Evolutionary conservation across 73 alveolate genomes (phyloP).

Genomic region (Tetrahymena malaccensis): DNA sequence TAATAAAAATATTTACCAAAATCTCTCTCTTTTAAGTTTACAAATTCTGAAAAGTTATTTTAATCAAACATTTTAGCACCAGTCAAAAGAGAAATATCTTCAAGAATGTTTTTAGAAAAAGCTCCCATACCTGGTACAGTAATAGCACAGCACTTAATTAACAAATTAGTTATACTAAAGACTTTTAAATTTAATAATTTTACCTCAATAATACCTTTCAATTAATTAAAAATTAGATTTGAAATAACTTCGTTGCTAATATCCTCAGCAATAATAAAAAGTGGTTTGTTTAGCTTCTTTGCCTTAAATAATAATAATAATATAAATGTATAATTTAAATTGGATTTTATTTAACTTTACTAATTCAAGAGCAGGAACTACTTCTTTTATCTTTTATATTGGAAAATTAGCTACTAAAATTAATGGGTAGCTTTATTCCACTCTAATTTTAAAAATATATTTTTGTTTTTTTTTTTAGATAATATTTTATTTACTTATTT

Average conservation of each 20-base stretch:
- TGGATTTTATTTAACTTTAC: background rate
- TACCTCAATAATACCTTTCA: slow-evolving; percentile 42
- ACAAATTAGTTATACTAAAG: too few relatives aligned
- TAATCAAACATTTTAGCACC: slow-evolving; percentile 55
- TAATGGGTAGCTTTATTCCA: slow-evolving; percentile 54
- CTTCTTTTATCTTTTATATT: slow-evolving; percentile 43
- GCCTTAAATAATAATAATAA: background rate
- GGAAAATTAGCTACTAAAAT: slow-evolving; percentile 47
- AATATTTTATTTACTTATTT: background rate
- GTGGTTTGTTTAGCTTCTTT: slow-evolving; percentile 46
- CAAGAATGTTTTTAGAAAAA: slow-evolving; percentile 51
- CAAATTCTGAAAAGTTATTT: slow-evolving; percentile 16
- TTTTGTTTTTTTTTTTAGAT: background rate
- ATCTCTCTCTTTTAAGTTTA: slow-evolving; percentile 26
- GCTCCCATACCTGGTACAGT: slow-evolving; percentile 79
- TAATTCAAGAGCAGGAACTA: slow-evolving; percentile 47
- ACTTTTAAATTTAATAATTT: too few relatives aligned
- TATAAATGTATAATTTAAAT: background rate
- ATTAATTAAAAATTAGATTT: slow-evolving; percentile 51
- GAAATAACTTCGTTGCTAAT: slow-evolving; percentile 64
- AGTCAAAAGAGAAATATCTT: slow-evolving; percentile 61
- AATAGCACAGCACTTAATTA: slow-evolving; percentile 55
- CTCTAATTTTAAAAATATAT: background rate
- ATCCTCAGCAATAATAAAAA: slow-evolving; percentile 64
- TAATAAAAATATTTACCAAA: slow-evolving; percentile 51